Conservation (phyloP, 202 grass and related monocot genomes). For the Dendrocalamus latiflorus region DNA sequence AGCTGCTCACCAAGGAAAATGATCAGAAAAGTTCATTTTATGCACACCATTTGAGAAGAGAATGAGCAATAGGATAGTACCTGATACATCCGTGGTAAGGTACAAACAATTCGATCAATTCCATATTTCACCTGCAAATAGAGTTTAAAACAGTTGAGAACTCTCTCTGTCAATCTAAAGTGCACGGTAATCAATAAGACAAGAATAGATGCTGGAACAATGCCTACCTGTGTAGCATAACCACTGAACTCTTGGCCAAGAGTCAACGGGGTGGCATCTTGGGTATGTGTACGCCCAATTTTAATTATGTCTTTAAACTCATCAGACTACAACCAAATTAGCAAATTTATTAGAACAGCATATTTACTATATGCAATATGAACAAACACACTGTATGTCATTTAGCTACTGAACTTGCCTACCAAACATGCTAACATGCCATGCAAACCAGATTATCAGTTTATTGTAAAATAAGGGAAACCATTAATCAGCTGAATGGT, state of each 20-base stretch:
- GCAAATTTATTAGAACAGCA: slow-evolving; percentile 7
- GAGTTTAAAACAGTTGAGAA: slow-evolving; percentile 19
- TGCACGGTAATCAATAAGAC: not conserved
- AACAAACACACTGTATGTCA: not conserved
- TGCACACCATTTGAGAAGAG: not conserved
- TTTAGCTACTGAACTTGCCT: not conserved
- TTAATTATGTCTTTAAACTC: slow-evolving; percentile 98
- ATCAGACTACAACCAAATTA: slow-evolving; percentile 50
- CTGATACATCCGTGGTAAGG: slow-evolving; percentile 90
- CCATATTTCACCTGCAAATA: slow-evolving; percentile 86
- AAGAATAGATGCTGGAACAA: slow-evolving; percentile 31
- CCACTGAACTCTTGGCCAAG: slow-evolving; percentile 99
- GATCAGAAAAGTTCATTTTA: slow-evolving; percentile 20
- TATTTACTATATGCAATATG: slow-evolving; percentile 6
- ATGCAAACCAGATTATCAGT: not conserved
- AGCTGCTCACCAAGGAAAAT: slow-evolving; percentile 52
- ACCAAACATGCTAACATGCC: not conserved
- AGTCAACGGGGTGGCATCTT: slow-evolving; percentile 97
- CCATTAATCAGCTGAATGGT: not conserved
- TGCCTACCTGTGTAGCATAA: slow-evolving; percentile 76
- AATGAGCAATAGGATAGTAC: slow-evolving; percentile 43
- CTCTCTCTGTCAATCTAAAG: slow-evolving; percentile 8
- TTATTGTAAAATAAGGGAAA: not conserved
- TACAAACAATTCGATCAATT: slow-evolving; percentile 65
- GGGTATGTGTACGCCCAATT: slow-evolving; percentile 92